A percentile compares a stretch with the other conserved stretches of the same genome.
Conservation (phyloP, 805 yeast genomes). For the Cyberlindnera maclurae region DNA sequence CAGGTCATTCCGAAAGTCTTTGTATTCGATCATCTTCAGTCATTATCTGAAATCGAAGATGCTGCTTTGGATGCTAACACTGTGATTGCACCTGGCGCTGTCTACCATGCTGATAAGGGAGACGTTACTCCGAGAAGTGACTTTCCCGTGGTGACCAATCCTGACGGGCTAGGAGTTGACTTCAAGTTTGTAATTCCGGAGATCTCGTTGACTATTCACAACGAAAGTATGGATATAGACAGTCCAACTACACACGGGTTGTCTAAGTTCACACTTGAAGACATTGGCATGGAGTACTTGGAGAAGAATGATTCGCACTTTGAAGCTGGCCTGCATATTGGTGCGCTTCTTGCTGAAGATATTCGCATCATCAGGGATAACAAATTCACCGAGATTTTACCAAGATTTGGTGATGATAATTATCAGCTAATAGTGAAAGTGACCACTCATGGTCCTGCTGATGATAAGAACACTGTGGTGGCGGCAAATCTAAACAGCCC, state of each 20-base stretch:
- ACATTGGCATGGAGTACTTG: slow-evolving; percentile 42
- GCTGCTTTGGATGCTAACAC: slow-evolving; percentile 64
- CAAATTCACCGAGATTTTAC: slow-evolving; percentile 75
- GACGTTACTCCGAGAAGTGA: slow-evolving; percentile 19
- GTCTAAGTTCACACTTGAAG: slow-evolving; percentile 54
- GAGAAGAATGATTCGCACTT: slow-evolving; percentile 50
- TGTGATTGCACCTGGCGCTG: slow-evolving; percentile 30
- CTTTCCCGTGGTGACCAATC: slow-evolving; percentile 9
- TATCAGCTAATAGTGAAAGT: slow-evolving; percentile 65
- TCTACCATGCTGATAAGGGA: slow-evolving; percentile 16
- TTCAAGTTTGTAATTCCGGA: slow-evolving; percentile 55
- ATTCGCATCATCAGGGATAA: slow-evolving; percentile 54
- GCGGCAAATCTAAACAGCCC: slow-evolving; percentile 75
- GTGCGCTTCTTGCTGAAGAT: slow-evolving; percentile 75
- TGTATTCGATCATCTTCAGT: slow-evolving; percentile 33
- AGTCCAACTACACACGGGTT: slow-evolving; percentile 36
- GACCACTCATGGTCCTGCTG: slow-evolving; percentile 33
- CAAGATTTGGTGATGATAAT: slow-evolving; percentile 52
- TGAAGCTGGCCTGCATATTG: slow-evolving; percentile 53
- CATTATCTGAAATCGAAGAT: slow-evolving; percentile 45
- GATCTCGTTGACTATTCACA: slow-evolving; percentile 54
- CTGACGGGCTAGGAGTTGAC: slow-evolving; percentile 30
- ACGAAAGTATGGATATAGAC: slow-evolving; percentile 35
- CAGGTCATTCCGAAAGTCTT: slow-evolving; percentile 52
- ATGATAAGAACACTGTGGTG: slow-evolving; percentile 38